Conservation (phyloP, 108 stramenopile species). For the Skeletonema marinoi region DNA sequence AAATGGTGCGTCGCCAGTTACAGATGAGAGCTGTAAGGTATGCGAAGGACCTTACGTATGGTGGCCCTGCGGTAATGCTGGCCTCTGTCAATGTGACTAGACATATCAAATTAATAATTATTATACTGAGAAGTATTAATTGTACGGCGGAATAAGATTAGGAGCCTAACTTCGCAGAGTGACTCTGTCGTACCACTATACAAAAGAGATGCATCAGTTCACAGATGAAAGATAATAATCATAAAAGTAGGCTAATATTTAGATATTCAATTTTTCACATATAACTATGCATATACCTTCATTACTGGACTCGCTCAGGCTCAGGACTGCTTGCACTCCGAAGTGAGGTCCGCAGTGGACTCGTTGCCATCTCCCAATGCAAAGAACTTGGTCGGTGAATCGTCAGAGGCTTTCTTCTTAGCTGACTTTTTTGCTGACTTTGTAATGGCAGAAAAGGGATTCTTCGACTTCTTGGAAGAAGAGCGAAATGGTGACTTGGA, state of each 20-base stretch:
- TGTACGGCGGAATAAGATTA: too few relatives aligned
- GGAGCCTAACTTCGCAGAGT: too few relatives aligned
- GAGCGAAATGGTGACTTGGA: background rate
- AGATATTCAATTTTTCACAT: background rate
- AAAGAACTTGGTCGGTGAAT: conserved; percentile 1
- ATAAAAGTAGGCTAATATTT: background rate
- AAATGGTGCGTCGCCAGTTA: background rate
- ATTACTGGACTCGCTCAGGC: background rate
- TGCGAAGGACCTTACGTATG: background rate
- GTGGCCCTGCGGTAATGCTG: background rate
- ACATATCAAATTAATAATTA: too few relatives aligned
- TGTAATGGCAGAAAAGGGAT: background rate
- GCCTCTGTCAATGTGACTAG: background rate
- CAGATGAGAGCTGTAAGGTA: background rate
- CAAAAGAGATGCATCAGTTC: too few relatives aligned
- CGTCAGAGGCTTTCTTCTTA: background rate
- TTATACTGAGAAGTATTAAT: too few relatives aligned
- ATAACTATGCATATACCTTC: background rate
- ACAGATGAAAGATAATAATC: too few relatives aligned
- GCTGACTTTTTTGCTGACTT: background rate
- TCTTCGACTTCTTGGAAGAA: background rate
- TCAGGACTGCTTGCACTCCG: conserved; percentile 2
- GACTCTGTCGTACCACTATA: too few relatives aligned
- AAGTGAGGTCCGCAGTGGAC: background rate
- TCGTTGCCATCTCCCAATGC: background rate